Base-by-base conservation (phyloP, 2,329 filamentous ascomycete genomes). In the Diplodia mutila region DNA sequence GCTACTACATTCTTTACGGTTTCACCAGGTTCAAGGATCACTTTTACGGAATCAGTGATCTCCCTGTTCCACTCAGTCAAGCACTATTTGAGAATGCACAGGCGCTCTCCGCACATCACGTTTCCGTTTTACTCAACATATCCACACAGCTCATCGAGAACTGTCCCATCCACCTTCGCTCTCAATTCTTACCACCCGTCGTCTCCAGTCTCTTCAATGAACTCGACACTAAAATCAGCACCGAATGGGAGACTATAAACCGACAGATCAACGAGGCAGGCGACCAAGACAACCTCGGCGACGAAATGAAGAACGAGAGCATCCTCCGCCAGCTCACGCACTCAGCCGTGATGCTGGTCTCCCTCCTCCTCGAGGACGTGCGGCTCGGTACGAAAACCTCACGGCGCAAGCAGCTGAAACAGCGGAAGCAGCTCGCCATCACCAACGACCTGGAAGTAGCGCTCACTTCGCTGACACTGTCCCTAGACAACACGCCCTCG, bases 301-400 rank as follows among this genome's bases (percentile, higher is more conserved):
- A 97, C 72, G 95, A 99, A 81, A 99, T 99, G 95, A 97, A 97
- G 80, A 90, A 92, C 7, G 95, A 99, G 78, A 98, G 94, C 75
- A 96, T 99, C 34, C 82, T 99, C 54, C 89, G 95, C 23, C 93
- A 97, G 77, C 85, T 98, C 61, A 97, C 94, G 0, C 95, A 96
- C 78, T 93, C 93, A 3, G 92, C 94, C 1, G 93, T 97, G 34
- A 90, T 95, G 73, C 93, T 98, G 85, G 91, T 97, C 70, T 92
- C 93, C 8, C 91, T 93, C 72, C 89, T 98, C 73, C 84, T 99
- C 25, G 94, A 97, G 76, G 91, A 93, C 16, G 83, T 84, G 68
- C 81, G 83, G 84, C 80, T 84, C 80, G 77, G 89, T 88, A 90
- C 32, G 55, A 21, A 37, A 7, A 46, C 42, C 42, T 46, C 42